Evolutionary conservation across 1,139 yeast genomes (phyloP), one percentile per base, ranked within the genome.

Genomic region (Kodamaea suecica): DNA sequence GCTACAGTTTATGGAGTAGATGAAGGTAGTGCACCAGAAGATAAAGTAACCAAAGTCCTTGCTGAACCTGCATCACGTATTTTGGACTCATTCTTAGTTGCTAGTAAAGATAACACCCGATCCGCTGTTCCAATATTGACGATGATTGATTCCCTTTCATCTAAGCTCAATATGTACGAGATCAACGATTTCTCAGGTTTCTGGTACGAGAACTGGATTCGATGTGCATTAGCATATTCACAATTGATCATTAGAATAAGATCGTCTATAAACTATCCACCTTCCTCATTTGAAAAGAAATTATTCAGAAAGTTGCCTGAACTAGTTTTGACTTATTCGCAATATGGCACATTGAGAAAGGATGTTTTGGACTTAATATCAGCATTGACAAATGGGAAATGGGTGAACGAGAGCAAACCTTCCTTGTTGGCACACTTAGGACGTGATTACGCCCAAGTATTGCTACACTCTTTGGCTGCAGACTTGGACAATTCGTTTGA

Each of bases 351-450:
- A 0, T 62, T 80, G 35, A 74, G 86, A 41, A 60, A 63, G 23
- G 64, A 65, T 12, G 66, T 85, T 1, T 59, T 86, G 27, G 74
- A 73, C 30, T 58, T 87, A 25, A 61, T 88, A 26, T 74, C 84
- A 3, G 66, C 78, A 3, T 59, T 88, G 31, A 79, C 87, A 1
- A 67, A 69, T 21, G 84, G 81, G 0, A 60, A 66, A 8, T 81
- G 92, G 84, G 66, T 67, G 3, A 61, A 63, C 5, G 59, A 53
- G 9, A 71, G 73, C 17, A 76, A 78, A 25, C 95, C 95, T 3
- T 86, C 95, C 1, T 62, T 92, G 36, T 64, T 90, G 28, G 85
- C 97, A 0, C 88, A 86, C 53, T 61, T 90, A 35, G 95, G 95
- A 3, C 69, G 74, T 13, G 66, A 70, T 16, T 71, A 76, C 44